Evolutionary conservation across 2,329 filamentous ascomycete species (phyloP), one percentile per base, ranked within the genome.

Genomic region (Tolypocladium tundrense): DNA sequence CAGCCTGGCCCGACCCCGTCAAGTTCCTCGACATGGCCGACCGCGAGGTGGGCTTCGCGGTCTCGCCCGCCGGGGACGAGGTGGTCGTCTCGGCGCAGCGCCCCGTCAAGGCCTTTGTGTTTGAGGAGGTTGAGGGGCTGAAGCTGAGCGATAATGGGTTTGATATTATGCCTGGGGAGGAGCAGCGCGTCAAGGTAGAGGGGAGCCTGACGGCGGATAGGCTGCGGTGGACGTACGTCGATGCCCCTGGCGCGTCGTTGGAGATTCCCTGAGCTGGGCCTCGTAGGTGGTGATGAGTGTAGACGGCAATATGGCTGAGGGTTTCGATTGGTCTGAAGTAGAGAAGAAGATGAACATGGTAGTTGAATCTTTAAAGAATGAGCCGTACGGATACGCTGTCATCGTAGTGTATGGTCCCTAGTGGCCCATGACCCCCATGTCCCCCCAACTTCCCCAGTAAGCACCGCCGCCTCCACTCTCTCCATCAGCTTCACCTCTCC

Each of bases 1-100:
- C 76, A 14, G 79, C 81, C 37, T 87, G 84, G 83, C 83, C 83
- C 1, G 80, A 86, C 53, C 84, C 84, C 1, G 62, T 86, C 55
- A 87, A 87, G 68, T 85, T 84, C 60, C 67, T 84, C 1, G 75
- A 79, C 60, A 71, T 86, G 48, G 67, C 73, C 14, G 69, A 76
- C 43, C 75, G 79, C 33, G 65, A 61, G 1, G 57, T 71, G 13
- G 45, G 70, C 1, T 66, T 83, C 13, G 64, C 64, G 11, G 63
- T 76, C 0, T 40, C 53, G 0, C 10, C 60, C 1, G 60, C 63
- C 9, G 48, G 48, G 9, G 31, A 51, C 31, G 59, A 60, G 40
- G 66, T 73, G 33, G 64, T 60, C 55, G 63, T 74, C 19, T 64
- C 72, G 65, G 64, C 75, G 40, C 57, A 75, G 43, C 71, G 75